Percentiles rank a stretch among this genome's conserved stretches.
Conservation (phyloP, 805 yeast species). For the Ogataea wickerhamii region DNA sequence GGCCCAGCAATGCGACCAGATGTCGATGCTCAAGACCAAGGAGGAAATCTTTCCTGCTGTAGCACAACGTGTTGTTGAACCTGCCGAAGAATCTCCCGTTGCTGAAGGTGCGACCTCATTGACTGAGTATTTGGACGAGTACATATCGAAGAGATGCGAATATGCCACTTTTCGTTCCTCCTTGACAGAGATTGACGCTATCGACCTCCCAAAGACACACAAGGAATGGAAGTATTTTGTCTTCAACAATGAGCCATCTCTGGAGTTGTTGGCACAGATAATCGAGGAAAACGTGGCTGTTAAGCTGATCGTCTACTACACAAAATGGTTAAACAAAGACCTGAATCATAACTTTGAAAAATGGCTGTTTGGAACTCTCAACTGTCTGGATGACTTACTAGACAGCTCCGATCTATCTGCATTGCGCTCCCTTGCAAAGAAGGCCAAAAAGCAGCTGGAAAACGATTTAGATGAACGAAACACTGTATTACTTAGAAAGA, state of each 20-base stretch:
- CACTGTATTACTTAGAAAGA: slow-evolving; percentile 13
- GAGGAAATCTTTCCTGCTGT: background rate
- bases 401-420: slow-evolving; percentile 37
- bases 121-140: slow-evolving; percentile 16
- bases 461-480: slow-evolving; percentile 20
- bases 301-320: slow-evolving; percentile 38
- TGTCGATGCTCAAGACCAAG: background rate
- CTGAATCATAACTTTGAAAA: slow-evolving; percentile 25
- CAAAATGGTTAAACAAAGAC: slow-evolving; percentile 39
- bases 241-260: slow-evolving; percentile 32
- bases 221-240: slow-evolving; percentile 42
- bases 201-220: slow-evolving; percentile 35
- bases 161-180: slow-evolving; percentile 19
- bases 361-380: slow-evolving; percentile 42
- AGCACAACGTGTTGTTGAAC: slow-evolving; percentile 4
- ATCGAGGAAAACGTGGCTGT: slow-evolving; percentile 36
- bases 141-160: slow-evolving; percentile 10
- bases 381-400: slow-evolving; percentile 37
- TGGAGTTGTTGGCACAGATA: slow-evolving; percentile 27
- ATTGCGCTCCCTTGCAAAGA: slow-evolving; percentile 40
- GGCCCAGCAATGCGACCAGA: slow-evolving; percentile 23
- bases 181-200: slow-evolving; percentile 26
- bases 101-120: background rate
- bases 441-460: slow-evolving; percentile 27
- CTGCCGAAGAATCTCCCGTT: background rate